Base-by-base conservation (phyloP, 352 stramenopile genomes). In the Phytopythium kandeliae region DNA sequence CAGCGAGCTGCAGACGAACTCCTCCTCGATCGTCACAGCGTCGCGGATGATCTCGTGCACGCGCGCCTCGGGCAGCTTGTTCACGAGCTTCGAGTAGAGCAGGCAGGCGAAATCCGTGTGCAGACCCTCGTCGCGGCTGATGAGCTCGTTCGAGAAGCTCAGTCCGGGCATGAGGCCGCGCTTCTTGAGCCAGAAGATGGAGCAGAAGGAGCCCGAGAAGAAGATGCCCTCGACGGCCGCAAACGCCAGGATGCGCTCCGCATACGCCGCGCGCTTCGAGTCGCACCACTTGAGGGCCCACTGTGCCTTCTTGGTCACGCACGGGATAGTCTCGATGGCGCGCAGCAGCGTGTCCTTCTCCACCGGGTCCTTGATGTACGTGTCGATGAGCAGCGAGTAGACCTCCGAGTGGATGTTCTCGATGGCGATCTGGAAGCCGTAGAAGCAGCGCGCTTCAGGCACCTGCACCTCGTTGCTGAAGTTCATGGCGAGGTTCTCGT, bases 161-260 rank as follows among this genome's bases (percentile, higher is more conserved):
- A 99, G 73, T n/a, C 97, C 89, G 31, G 96, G 96, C 97, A 99
- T 99, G 46, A 99, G 85, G 9, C 96, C 96, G 31, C 96, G 82
- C 82, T 99, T 99, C 86, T 99, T 99, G 26, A 99, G 78, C 96
- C 96, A 99, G 67, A 99, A 99, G 63, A 99, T 97, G 44, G 96
- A 95, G 80, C 96, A 99, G 72, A 99, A 99, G 33, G 81, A 97
- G 33, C 96, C 97, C 11, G 85, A 98, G 76, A 99, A 99, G 80
- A 99, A 99, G 57, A 99, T 99, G 45, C 96, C 96, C 65, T 99
- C 97, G 0, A 99, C 95, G 6, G 96, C 93, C 8, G 96, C 95
- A 68, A 99, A 99, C 35, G 96, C 96, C 33, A 99, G 74, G 45
- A 98, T 86, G 43, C 96, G 87, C 74, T 99, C 96, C 0, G 96